phyloP scores from a whole-genome alignment of 2,329 filamentous ascomycete species.

The Epichloe festucae region DNA sequence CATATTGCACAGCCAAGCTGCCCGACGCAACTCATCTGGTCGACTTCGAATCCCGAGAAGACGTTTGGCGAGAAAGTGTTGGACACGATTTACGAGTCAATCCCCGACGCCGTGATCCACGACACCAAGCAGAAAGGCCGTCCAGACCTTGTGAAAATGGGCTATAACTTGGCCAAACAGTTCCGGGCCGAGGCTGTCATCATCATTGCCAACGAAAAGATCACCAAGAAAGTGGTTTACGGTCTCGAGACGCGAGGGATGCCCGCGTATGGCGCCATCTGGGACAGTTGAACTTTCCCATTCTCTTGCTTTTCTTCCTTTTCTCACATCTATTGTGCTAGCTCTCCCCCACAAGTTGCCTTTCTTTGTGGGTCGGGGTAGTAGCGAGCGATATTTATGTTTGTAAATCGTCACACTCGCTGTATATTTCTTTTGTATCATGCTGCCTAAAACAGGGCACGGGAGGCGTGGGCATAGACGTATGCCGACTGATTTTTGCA shows the following conservation, averaged over 20 bases:
- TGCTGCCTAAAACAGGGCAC: not conserved
- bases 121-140: conserved; percentile 49
- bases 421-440: not conserved
- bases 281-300: conserved; percentile 34
- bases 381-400: not conserved
- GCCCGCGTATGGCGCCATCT: conserved; percentile 60
- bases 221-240: conserved; percentile 57
- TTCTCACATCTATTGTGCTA: not conserved
- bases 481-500: not conserved
- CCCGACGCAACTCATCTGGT: conserved; percentile 54
- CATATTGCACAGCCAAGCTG: conserved; percentile 37
- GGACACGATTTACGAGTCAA: conserved; percentile 39
- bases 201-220: conserved; percentile 55
- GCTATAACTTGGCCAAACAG: conserved; percentile 40
- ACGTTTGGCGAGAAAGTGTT: conserved; percentile 50
- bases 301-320: not conserved
- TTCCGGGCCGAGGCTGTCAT: conserved; percentile 57
- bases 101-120: conserved; percentile 51
- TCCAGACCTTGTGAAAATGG: conserved; percentile 39
- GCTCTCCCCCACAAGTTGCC: not conserved
- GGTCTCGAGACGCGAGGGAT: conserved; percentile 53
- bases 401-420: not conserved
- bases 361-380: not conserved
- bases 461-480: not conserved
- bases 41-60: conserved; percentile 43